These are phyloP conservation scores for Theileria equi DNA, from an alignment of 169 alveolate species.

Conservation along the genomic window DNA sequence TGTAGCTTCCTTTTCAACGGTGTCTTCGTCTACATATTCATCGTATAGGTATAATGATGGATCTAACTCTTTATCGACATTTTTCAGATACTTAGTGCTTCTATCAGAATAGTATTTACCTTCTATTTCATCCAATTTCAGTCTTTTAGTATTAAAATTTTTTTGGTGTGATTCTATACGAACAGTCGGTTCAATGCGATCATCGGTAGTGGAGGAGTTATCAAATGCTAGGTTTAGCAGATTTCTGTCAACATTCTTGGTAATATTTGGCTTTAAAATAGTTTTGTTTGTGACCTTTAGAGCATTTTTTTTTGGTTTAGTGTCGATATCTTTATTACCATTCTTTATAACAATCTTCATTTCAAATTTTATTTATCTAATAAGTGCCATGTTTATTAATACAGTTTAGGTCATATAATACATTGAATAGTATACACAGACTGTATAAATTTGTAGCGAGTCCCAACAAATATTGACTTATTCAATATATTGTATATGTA, in stretches of 20 bases:
- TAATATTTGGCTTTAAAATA: too few species aligned
- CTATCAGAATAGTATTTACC: not conserved
- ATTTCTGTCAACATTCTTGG: not conserved
- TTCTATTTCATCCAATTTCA: too few species aligned
- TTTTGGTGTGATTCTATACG: not conserved
- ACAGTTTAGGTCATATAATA: too few species aligned
- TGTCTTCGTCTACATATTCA: conserved; percentile 10
- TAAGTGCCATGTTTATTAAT: too few species aligned
- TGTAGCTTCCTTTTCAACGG: not conserved
- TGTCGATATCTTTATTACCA: not conserved
- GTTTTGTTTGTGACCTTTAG: not conserved
- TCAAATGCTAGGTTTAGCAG: conserved; percentile 7
- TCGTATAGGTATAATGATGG: conserved; percentile 11
- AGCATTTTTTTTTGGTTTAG: not conserved
- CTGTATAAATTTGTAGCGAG: not conserved
- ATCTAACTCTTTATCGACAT: not conserved
- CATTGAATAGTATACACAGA: not conserved
- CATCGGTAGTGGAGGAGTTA: not conserved
- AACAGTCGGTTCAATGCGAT: conserved; percentile 1
- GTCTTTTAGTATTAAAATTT: too few species aligned
- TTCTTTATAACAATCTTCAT: conserved; percentile 28
- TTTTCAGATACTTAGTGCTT: not conserved
- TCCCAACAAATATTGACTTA: not conserved
- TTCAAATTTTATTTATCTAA: not conserved
- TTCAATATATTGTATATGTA: not conserved